Evolutionary conservation across 257 asterid genomes (phyloP).

Genomic region (Solanum peruvianum): DNA sequence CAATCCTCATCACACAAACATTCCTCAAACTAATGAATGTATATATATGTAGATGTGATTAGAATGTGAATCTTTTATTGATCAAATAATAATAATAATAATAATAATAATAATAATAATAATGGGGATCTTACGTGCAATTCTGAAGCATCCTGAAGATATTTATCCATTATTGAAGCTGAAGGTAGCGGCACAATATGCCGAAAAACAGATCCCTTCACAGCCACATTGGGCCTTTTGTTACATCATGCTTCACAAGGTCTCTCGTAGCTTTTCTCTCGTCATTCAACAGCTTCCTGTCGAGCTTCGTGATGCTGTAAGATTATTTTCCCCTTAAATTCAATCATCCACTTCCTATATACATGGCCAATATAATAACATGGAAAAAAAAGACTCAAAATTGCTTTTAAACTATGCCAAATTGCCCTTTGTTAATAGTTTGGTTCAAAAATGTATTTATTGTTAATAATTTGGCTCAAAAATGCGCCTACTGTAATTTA

Average conservation of each 20-base stretch:
- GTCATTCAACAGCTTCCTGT: constrained; percentile 89
- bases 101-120: neutral
- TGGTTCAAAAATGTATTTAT: neutral
- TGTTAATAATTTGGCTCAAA: neutral
- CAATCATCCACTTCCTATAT: no score
- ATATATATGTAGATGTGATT: neutral
- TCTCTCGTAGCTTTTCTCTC: constrained; percentile 78
- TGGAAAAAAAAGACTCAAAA: no score
- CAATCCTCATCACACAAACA: neutral
- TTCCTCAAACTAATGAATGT: neutral
- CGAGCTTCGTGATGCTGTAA: constrained; percentile 91
- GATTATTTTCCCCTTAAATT: neutral
- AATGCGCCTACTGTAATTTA: neutral
- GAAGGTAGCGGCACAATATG: constrained; percentile 53
- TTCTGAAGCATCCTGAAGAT: constrained; percentile 79
- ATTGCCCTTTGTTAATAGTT: neutral
- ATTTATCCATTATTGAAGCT: constrained; percentile 74
- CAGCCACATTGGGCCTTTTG: constrained; percentile 96
- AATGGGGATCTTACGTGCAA: constrained; percentile 67
- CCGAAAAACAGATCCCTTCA: constrained; percentile 84
- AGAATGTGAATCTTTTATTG: neutral
- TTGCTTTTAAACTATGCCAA: neutral
- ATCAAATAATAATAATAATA: neutral
- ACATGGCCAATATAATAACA: no score
- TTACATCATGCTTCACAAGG: constrained; percentile 78